phyloP scores from a whole-genome alignment of 2,329 filamentous ascomycete species.

The Ceratocystiopsis minuta region DNA sequence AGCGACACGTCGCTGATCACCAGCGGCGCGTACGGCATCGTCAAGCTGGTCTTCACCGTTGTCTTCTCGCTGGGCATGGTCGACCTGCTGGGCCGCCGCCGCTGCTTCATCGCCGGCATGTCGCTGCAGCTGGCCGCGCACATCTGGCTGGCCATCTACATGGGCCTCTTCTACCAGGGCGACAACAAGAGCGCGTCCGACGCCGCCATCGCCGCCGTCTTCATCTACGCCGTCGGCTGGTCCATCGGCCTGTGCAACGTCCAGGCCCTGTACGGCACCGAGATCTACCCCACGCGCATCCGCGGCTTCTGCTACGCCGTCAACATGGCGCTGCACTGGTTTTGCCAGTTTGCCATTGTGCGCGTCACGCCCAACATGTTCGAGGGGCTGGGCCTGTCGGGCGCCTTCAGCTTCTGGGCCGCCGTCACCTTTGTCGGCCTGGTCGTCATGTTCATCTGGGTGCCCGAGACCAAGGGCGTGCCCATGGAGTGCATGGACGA shows the following conservation, averaged over 20 bases:
- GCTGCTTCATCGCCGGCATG: slow-evolving; percentile 26
- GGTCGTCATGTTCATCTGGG: slow-evolving; percentile 21
- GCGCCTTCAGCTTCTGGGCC: slow-evolving; percentile 30
- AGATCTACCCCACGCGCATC: slow-evolving; percentile 42
- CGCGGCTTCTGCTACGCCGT: slow-evolving; percentile 21
- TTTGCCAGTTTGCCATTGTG: slow-evolving; percentile 47
- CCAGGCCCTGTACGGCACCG: slow-evolving; percentile 29
- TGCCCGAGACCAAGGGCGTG: slow-evolving; percentile 11
- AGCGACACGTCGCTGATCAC: slow-evolving; percentile 36
- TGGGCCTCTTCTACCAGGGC: slow-evolving; percentile 25
- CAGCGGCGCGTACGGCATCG: slow-evolving; percentile 43
- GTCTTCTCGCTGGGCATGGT: slow-evolving; percentile 39
- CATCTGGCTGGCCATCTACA: slow-evolving; percentile 41
- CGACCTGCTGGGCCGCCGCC: slow-evolving; percentile 38
- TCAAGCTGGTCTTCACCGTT: slow-evolving; percentile 38
- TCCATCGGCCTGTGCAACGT: no score
- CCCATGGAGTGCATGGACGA: slow-evolving; percentile 12
- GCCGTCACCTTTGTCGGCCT: slow-evolving; percentile 17
- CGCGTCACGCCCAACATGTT: slow-evolving; percentile 44
- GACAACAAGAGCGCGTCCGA: slow-evolving; percentile 16
- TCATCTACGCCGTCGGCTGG: slow-evolving; percentile 44
- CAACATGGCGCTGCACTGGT: slow-evolving; percentile 44
- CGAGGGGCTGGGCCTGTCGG: slow-evolving; percentile 26
- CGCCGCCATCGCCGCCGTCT: slow-evolving; percentile 37
- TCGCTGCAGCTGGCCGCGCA: slow-evolving; percentile 4